These are phyloP conservation scores for Aspergillus piperis DNA, from an alignment of 2,329 filamentous ascomycete genomes.

Conservation along the genomic window DNA sequence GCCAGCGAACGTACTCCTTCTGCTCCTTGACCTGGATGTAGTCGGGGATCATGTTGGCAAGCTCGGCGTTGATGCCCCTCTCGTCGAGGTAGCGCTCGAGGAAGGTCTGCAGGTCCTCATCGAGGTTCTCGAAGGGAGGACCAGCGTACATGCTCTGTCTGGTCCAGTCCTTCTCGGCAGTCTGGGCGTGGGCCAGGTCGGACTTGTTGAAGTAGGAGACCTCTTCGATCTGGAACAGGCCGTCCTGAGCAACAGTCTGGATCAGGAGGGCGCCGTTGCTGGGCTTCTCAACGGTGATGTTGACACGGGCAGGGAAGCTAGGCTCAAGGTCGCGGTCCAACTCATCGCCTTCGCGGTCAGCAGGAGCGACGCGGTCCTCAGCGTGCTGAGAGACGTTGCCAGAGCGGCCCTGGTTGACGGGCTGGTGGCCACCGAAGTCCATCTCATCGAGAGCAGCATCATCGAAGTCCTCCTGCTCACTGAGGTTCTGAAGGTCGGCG, in stretches of 20 bases:
- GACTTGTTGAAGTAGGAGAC: slow-evolving; percentile 82
- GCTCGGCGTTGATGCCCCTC: slow-evolving; percentile 80
- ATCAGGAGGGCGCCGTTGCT: slow-evolving; percentile 82
- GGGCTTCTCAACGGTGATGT: slow-evolving; percentile 85
- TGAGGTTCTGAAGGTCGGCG: slow-evolving; percentile 72
- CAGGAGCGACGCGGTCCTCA: slow-evolving; percentile 58
- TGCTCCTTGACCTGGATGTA: slow-evolving; percentile 99
- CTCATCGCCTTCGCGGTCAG: slow-evolving; percentile 60
- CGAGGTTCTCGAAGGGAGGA: slow-evolving; percentile 88
- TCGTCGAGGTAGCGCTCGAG: slow-evolving; percentile 94
- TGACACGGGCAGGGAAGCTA: slow-evolving; percentile 77
- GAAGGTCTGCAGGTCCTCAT: slow-evolving; percentile 90
- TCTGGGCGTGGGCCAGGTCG: slow-evolving; percentile 73
- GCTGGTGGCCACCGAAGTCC: slow-evolving; percentile 56
- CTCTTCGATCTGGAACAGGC: slow-evolving; percentile 83
- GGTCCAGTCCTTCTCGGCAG: slow-evolving; percentile 74
- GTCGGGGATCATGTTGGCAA: slow-evolving; percentile 89
- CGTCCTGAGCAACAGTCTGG: slow-evolving; percentile 83
- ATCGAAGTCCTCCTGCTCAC: slow-evolving; percentile 59
- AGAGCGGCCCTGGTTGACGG: slow-evolving; percentile 57
- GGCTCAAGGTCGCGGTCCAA: slow-evolving; percentile 53
- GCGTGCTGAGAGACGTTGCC: slow-evolving; percentile 53
- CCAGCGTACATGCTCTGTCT: slow-evolving; percentile 82
- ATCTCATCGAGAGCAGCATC: slow-evolving; percentile 59
- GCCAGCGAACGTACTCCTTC: slow-evolving; percentile 90